A percentile compares a stretch with the other conserved stretches of the same genome.
Evolutionary conservation across 2,329 filamentous ascomycete species (phyloP).

Genomic region (Plenodomus biglobosus): DNA sequence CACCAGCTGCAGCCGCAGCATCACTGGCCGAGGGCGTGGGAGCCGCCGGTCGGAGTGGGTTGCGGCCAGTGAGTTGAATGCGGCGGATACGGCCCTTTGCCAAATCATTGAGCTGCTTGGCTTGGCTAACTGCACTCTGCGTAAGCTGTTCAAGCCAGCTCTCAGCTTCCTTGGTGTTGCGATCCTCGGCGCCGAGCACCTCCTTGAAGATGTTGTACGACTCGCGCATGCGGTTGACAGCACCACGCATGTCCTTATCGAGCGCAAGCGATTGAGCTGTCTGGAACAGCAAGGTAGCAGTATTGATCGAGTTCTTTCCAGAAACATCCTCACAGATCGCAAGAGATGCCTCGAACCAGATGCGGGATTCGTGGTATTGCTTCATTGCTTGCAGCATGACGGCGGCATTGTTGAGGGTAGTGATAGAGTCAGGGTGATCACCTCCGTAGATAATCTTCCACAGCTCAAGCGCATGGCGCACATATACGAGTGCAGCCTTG

Average conservation of each 20-base stretch:
- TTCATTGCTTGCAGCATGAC: conserved; percentile 98
- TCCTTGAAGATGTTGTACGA: conserved; percentile 93
- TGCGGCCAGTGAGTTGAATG: conserved; percentile 63
- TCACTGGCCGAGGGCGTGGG: conserved; percentile 60
- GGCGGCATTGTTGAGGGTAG: conserved; percentile 96
- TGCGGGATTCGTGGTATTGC: conserved; percentile 87
- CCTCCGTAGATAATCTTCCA: conserved; percentile 97
- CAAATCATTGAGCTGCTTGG: conserved; percentile 87
- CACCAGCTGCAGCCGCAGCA: conserved; percentile 42
- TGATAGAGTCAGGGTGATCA: conserved; percentile 95
- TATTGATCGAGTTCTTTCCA: conserved; percentile 86
- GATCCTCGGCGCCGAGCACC: conserved; percentile 84
- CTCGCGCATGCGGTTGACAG: conserved; percentile 91
- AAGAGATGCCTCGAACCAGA: conserved; percentile 95
- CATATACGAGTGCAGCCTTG: conserved; percentile 80
- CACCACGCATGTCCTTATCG: conserved; percentile 91
- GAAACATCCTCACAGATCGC: conserved; percentile 86
- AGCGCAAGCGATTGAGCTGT: conserved; percentile 91
- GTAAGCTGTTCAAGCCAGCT: conserved; percentile 96
- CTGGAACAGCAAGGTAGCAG: conserved; percentile 94
- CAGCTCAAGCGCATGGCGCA: conserved; percentile 87
- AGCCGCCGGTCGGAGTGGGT: conserved; percentile 61
- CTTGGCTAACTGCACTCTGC: conserved; percentile 90
- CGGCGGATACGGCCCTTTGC: conserved; percentile 71
- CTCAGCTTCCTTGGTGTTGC: conserved; percentile 97